Base-by-base conservation (phyloP, 495 filamentous ascomycete species). In the Mycothermus thermophilus region DNA sequence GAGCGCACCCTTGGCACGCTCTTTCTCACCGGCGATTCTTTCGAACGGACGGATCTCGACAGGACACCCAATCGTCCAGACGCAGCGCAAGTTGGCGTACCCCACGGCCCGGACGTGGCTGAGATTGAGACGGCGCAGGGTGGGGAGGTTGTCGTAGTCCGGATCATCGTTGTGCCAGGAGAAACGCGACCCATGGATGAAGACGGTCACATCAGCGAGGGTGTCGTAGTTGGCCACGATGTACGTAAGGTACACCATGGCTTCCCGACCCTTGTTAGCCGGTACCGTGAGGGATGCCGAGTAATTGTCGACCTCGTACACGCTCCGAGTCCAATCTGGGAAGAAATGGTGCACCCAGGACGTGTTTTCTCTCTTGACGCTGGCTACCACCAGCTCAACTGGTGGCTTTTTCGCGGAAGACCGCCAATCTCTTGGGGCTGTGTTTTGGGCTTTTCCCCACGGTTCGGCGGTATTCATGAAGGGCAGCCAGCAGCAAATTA, bases 81-180 rank as follows among this genome's bases (percentile, higher is more conserved):
- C 69, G 48, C 76, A 80, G 35, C 75, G 74, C n/a, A 79, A 56
- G 40, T 77, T 79, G 29, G 71, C 71, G 43, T 79, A 80, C 30
- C 76, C 74, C 32, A 61, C 51, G 38, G 62, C 44, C 32, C 60
- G 60, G 22, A 79, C 56, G 44, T 78, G 70, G 1, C 65, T 52
- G 2, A 72, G 38, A 34, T 71, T 69, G 40, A 78, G 64, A 29
- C 64, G 62, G 21, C 51, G 57, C 6, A 80, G 58, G 43, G 67
- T 62, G 0, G 61, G 59, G 1, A 58, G 37, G 23, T 32, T 59
- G 38, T 66, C 65, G 38, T 66, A 64, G 32, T 71, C 49, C 5
- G 65, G 60, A 34, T 72, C 64, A 51, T 74, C 64, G 44, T 74
- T 74, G 42, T 81, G 77, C 76, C 76, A 80, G 50, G 74, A 65